Conservation (phyloP, 805 yeast genomes). For the Candida sphagnicola region DNA sequence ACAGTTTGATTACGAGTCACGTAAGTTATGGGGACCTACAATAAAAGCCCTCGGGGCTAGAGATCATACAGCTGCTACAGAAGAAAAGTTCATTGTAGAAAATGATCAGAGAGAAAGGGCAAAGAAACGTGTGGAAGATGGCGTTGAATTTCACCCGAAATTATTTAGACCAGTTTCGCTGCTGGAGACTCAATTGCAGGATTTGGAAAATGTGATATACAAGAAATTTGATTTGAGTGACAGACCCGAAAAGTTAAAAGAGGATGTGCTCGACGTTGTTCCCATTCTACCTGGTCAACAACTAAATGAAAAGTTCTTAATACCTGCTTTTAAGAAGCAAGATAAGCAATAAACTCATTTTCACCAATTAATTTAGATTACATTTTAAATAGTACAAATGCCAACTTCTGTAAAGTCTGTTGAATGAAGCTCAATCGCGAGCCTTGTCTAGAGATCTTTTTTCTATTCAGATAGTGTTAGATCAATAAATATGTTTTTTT, state of each 20-base stretch:
- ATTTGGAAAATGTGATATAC: constrained; percentile 63
- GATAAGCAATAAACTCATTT: neutral
- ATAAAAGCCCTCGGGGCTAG: constrained; percentile 74
- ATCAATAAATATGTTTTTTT: too few species aligned
- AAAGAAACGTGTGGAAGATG: constrained; percentile 70
- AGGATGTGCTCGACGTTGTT: constrained; percentile 57
- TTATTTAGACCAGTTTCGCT: constrained; percentile 50
- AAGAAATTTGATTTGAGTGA: constrained; percentile 51
- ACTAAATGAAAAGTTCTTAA: constrained; percentile 59
- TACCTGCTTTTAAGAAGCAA: constrained; percentile 60
- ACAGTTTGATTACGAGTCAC: constrained; percentile 79
- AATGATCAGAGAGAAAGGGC: constrained; percentile 77
- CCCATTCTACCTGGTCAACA: constrained; percentile 84
- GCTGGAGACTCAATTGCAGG: constrained; percentile 21
- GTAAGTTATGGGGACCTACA: constrained; percentile 80
- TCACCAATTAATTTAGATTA: neutral
- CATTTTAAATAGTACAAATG: neutral
- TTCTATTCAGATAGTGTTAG: too few species aligned
- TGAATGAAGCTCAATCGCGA: too few species aligned
- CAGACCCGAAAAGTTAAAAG: constrained; percentile 49
- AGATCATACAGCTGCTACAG: constrained; percentile 81
- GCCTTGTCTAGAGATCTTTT: too few species aligned
- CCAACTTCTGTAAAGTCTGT: too few species aligned
- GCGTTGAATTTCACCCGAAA: constrained; percentile 76
- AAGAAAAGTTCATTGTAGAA: constrained; percentile 83